Evolutionary conservation across 805 yeast species (phyloP).

Genomic region (Kazachstania viticola): DNA sequence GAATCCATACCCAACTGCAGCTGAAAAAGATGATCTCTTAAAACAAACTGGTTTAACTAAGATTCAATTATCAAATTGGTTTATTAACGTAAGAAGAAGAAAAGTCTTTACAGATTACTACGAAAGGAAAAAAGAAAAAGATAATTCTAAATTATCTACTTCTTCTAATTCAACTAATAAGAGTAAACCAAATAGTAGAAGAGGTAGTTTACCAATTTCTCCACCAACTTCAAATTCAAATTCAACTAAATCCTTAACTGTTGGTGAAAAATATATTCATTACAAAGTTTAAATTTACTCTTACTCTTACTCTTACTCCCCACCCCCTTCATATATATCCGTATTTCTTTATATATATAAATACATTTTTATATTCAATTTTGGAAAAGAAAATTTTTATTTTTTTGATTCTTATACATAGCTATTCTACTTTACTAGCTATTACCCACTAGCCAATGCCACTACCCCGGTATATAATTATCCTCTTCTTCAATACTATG

Average conservation of each 20-base stretch:
- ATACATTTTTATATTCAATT: too few relatives aligned
- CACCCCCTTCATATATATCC: too few relatives aligned
- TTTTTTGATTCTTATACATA: too few relatives aligned
- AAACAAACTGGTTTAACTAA: constrained; percentile 65
- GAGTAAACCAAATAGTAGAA: neutral
- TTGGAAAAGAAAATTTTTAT: too few relatives aligned
- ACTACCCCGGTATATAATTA: constrained; percentile 15
- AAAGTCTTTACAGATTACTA: constrained; percentile 36
- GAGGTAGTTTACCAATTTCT: neutral
- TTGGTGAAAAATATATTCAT: neutral
- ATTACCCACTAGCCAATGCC: too few relatives aligned
- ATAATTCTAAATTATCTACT: neutral
- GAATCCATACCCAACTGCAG: constrained; percentile 77
- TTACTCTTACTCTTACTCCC: neutral
- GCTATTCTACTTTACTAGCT: too few relatives aligned
- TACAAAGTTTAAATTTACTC: neutral
- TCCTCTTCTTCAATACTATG: constrained; percentile 12
- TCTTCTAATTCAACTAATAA: neutral
- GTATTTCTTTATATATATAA: neutral
- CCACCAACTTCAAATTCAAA: neutral
- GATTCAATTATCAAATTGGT: constrained; percentile 80
- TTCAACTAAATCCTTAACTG: too few relatives aligned
- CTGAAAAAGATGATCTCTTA: constrained; percentile 61
- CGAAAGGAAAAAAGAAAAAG: constrained; percentile 3
- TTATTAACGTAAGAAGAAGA: constrained; percentile 75